Conservation (phyloP, 1,284 basidiomycete genomes). For the Ustilago tritici region DNA sequence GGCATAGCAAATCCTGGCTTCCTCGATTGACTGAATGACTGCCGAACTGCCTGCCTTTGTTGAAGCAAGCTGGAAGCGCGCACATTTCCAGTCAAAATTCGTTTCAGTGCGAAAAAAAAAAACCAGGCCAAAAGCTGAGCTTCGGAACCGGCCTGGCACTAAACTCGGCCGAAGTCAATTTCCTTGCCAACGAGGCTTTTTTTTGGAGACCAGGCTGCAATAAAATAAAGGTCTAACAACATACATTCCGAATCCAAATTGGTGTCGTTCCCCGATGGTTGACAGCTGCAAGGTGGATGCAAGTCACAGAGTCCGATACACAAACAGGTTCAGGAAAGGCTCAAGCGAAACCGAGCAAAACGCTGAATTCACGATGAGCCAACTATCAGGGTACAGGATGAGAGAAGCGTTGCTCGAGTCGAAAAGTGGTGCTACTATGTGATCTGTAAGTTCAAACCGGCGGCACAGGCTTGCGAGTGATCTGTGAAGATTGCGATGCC, state of each 20-base stretch:
- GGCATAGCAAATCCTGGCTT: background rate
- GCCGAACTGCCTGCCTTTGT: background rate
- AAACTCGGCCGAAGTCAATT: background rate
- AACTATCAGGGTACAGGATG: background rate
- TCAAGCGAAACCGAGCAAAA: too few species aligned
- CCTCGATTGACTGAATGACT: background rate
- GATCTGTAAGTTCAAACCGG: background rate
- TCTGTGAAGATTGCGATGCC: background rate
- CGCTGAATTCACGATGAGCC: background rate
- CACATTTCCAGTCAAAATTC: background rate
- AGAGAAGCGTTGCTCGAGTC: background rate
- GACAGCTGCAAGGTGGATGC: background rate
- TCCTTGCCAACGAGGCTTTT: too few species aligned
- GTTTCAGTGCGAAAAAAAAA: background rate
- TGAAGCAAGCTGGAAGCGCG: background rate
- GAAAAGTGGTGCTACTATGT: background rate
- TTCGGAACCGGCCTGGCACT: background rate
- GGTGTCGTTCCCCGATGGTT: background rate
- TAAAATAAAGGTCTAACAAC: slow-evolving; percentile 1
- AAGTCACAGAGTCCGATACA: background rate
- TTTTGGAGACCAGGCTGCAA: background rate
- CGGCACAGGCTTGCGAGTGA: slow-evolving; percentile 11
- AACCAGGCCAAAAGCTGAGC: background rate
- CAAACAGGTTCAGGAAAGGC: background rate
- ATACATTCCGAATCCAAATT: too few species aligned